These are phyloP conservation scores for Anthracocystis walkeri DNA, from an alignment of 1,284 basidiomycete species.

Conservation along the genomic window DNA sequence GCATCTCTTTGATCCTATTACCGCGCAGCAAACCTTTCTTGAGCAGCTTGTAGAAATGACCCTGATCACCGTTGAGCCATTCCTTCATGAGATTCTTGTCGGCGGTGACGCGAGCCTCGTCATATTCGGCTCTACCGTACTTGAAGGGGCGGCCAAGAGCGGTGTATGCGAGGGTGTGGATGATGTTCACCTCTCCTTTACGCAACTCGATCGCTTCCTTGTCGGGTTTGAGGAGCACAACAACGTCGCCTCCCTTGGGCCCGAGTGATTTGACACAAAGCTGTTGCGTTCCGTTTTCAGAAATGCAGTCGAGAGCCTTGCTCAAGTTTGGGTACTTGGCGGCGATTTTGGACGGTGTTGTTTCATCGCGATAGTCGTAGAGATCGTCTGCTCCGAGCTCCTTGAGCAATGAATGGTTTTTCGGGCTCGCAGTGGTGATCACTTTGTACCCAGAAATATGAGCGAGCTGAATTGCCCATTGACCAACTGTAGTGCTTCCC, in stretches of 20 bases:
- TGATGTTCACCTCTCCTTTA: constrained; percentile 56
- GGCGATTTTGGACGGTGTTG: constrained; percentile 57
- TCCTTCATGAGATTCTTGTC: constrained; percentile 42
- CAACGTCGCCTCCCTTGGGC: constrained; percentile 50
- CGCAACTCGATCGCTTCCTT: constrained; percentile 55
- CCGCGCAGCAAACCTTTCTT: constrained; percentile 47
- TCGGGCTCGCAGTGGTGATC: constrained; percentile 71
- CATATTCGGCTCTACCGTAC: constrained; percentile 53
- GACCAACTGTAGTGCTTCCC: constrained; percentile 74
- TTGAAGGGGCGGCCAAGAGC: constrained; percentile 52
- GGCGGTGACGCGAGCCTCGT: constrained; percentile 35
- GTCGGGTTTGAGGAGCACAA: constrained; percentile 59
- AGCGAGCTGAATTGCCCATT: constrained; percentile 71
- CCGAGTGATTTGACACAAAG: constrained; percentile 55
- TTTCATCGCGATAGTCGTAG: constrained; percentile 73
- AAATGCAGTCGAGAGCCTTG: constrained; percentile 64
- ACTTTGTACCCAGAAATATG: constrained; percentile 72
- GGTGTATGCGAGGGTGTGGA: constrained; percentile 61
- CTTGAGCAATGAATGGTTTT: constrained; percentile 62
- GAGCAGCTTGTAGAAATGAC: constrained; percentile 54
- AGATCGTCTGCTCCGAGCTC: constrained; percentile 60
- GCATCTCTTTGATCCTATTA: constrained; percentile 56
- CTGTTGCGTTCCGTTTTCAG: constrained; percentile 61
- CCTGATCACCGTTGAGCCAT: constrained; percentile 52
- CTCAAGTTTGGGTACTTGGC: constrained; percentile 59